These are phyloP conservation scores for Penicillium longicatenatum DNA, from an alignment of 495 filamentous ascomycete species.

Conservation along the genomic window DNA sequence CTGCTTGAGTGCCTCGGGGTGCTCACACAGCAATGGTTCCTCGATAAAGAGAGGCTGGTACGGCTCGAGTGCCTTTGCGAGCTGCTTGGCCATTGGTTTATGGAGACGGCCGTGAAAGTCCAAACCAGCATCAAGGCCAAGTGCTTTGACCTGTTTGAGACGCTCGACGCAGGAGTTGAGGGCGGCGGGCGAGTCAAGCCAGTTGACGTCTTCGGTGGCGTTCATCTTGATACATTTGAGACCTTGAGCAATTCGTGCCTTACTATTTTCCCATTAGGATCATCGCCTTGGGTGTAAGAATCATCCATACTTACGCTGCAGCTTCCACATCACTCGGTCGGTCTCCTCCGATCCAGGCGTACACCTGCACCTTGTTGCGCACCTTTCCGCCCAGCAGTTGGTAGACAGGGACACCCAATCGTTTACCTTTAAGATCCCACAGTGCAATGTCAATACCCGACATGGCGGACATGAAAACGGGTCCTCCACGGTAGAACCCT, in stretches of 20 bases:
- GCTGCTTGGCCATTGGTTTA: slow-evolving; percentile 80
- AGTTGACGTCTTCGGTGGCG: slow-evolving; percentile 76
- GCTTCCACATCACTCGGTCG: slow-evolving; percentile 68
- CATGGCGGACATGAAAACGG: slow-evolving; percentile 80
- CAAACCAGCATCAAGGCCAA: slow-evolving; percentile 72
- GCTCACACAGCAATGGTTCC: slow-evolving; percentile 74
- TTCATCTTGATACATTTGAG: slow-evolving; percentile 84
- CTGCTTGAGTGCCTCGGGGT: slow-evolving; percentile 69
- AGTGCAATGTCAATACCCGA: slow-evolving; percentile 81
- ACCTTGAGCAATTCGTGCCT: slow-evolving; percentile 68
- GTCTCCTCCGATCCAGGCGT: slow-evolving; percentile 87
- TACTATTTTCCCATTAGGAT: slow-evolving; percentile 25
- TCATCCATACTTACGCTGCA: slow-evolving; percentile 44
- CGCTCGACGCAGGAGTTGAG: slow-evolving; percentile 68
- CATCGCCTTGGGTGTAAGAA: background rate
- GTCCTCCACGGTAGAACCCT: slow-evolving; percentile 81
- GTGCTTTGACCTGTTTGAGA: slow-evolving; percentile 66
- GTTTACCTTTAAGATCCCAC: slow-evolving; percentile 72
- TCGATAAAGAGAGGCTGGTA: slow-evolving; percentile 77
- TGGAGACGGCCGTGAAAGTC: slow-evolving; percentile 83
- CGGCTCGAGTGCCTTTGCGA: slow-evolving; percentile 72
- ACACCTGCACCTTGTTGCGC: slow-evolving; percentile 71
- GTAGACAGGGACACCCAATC: slow-evolving; percentile 68
- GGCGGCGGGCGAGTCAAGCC: slow-evolving; percentile 72
- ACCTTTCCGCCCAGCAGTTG: slow-evolving; percentile 78